These are phyloP conservation scores for Bipolaris victoriae DNA, from an alignment of 2,329 filamentous ascomycete species.

Conservation along the genomic window DNA sequence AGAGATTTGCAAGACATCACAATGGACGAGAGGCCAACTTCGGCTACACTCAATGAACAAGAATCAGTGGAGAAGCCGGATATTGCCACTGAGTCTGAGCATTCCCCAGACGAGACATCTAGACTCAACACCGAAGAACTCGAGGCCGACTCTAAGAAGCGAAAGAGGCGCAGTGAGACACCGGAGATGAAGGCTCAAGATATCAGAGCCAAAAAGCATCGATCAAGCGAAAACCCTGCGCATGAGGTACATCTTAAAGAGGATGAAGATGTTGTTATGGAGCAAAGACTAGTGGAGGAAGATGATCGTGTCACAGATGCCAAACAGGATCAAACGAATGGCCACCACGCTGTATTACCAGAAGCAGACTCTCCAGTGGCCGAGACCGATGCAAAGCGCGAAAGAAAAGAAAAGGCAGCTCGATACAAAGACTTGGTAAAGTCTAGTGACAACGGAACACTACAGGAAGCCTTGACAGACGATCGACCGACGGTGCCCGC, in stretches of 20 bases:
- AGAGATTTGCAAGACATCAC: slow-evolving; percentile 8
- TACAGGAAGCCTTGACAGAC: slow-evolving; percentile 29
- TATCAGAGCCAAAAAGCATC: slow-evolving; percentile 53
- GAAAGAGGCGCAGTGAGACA: slow-evolving; percentile 51
- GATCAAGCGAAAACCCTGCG: slow-evolving; percentile 44
- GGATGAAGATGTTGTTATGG: slow-evolving; percentile 41
- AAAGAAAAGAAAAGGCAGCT: slow-evolving; percentile 40
- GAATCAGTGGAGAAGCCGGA: slow-evolving; percentile 43
- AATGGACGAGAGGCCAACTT: slow-evolving; percentile 24
- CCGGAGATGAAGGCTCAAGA: slow-evolving; percentile 45
- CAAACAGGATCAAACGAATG: slow-evolving; percentile 9
- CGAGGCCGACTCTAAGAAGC: slow-evolving; percentile 49
- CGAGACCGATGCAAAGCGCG: slow-evolving; percentile 16
- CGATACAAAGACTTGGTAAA: slow-evolving; percentile 46
- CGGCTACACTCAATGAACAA: slow-evolving; percentile 34
- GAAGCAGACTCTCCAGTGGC: slow-evolving; percentile 6
- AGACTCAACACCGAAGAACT: slow-evolving; percentile 46
- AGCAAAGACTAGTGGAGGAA: slow-evolving; percentile 29
- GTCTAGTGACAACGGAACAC: slow-evolving; percentile 17
- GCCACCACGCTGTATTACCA: slow-evolving; percentile 3
- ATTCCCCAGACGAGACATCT: slow-evolving; percentile 40
- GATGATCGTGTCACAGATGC: slow-evolving; percentile 14
- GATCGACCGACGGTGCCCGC: slow-evolving; percentile 46
- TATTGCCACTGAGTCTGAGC: slow-evolving; percentile 31
- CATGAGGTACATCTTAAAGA: slow-evolving; percentile 40